Percentiles rank a stretch among this genome's conserved stretches.
phyloP scores from a whole-genome alignment of 495 filamentous ascomycete genomes.

The Pseudomonodictys pantanalensis region DNA sequence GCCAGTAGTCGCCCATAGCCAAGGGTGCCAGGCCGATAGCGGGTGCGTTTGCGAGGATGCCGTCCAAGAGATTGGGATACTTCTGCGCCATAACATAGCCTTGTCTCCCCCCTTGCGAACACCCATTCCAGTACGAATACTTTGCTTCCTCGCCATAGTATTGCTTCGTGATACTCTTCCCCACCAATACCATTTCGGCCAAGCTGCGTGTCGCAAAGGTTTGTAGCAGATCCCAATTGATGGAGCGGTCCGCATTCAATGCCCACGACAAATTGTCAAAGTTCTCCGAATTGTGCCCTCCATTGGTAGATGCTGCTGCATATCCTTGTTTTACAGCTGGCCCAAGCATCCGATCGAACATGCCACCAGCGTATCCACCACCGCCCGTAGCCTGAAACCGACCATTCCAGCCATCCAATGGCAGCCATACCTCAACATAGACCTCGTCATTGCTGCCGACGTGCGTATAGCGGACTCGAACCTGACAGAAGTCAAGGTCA shows the following conservation, averaged over 20 bases:
- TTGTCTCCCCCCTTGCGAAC: constrained; percentile 25
- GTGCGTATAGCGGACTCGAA: constrained; percentile 19
- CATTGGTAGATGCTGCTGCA: constrained; percentile 18
- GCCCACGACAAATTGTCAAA: constrained; percentile 3
- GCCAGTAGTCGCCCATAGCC: constrained; percentile 11
- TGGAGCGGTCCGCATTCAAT: constrained; percentile 2
- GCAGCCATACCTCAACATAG: constrained; percentile 13
- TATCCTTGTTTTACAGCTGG: constrained; percentile 5
- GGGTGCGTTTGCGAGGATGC: constrained; percentile 23
- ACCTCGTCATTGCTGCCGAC: constrained; percentile 17
- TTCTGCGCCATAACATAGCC: constrained; percentile 27
- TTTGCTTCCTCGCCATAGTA: constrained; percentile 14
- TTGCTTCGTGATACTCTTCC: constrained; percentile 20
- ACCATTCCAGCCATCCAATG: constrained; percentile 18
- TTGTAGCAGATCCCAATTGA: constrained; percentile 25
- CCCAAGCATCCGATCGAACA: constrained; percentile 5
- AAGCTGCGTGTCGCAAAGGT: constrained; percentile 21
- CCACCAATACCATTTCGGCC: constrained; percentile 12
- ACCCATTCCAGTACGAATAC: constrained; percentile 30
- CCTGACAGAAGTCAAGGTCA: constrained; percentile 19
- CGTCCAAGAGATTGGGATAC: constrained; percentile 23
- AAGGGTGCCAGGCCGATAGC: constrained; percentile 4
- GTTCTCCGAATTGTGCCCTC: neutral
- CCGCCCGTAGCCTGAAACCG: constrained; percentile 24
- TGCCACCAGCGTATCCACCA: constrained; percentile 12